Base-by-base conservation (phyloP, 1,284 basidiomycete species). In the Malassezia arunalokei region DNA sequence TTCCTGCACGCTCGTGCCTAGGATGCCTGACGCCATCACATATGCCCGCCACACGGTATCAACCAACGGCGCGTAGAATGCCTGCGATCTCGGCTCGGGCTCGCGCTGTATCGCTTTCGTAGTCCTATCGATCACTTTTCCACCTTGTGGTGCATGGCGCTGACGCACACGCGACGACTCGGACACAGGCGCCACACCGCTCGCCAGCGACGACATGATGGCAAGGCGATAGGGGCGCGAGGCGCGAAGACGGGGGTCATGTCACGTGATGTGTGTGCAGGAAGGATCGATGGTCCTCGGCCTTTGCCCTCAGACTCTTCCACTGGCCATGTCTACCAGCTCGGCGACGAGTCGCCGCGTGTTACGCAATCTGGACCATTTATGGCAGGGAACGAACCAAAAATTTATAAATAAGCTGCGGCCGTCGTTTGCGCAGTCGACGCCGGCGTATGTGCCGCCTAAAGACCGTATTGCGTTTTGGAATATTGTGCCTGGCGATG, bases 391-490 rank as follows among this genome's bases (percentile, higher is more conserved):
- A 1, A 58, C 60, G 17, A 63, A 64, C 42, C 63, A 64, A 33
- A 74, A 73, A 43, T 66, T 69, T 42, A 62, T 60, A 44, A 54
- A 60, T 47, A 58, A 58, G 52, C 60, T 64, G 8, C 59, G 68
- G 20, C 73, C 73, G 9, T 61, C 71, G 3, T 63, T 72, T 44
- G 66, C 69, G 51, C 62, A 66, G 4, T 55, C 66, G 15, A 50
- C 40, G 38, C 67, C 69, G 32, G 56, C 59, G 38, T 75, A 68
- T 47, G 75, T 75, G 43, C 69, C 64, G 49, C 65, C 68, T 37
- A 72, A 74, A 59, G 74, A 75, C 54, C 68, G 75, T 37, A 65
- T 76, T 35, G 61, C 67, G 0, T 74, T 66, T 54, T 76, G 74
- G 74, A 73, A 76, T 63, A 68, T 76, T 50, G 70, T 68, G 2